These are phyloP conservation scores for Naganishia cerealis DNA, from an alignment of 1,284 basidiomycete genomes.

Conservation along the genomic window DNA sequence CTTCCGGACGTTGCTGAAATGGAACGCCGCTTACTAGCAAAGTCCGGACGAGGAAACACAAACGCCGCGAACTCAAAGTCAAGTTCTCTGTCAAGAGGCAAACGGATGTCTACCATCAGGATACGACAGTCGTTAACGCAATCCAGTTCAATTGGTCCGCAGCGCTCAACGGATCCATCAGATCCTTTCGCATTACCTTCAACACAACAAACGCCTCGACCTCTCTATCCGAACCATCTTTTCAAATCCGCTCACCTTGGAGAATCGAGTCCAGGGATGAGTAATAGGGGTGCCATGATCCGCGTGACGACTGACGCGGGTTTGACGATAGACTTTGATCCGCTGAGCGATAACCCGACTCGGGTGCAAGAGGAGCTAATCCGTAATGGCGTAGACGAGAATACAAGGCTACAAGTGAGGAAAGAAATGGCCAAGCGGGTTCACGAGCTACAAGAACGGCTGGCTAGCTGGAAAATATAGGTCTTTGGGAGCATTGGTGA, in stretches of 20 bases:
- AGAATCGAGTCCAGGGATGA: constrained; percentile 24
- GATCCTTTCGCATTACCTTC: constrained; percentile 20
- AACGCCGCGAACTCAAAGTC: neutral
- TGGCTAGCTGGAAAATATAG: constrained; percentile 33
- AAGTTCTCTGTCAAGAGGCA: constrained; percentile 12
- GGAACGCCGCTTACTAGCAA: constrained; percentile 41
- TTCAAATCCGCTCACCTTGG: constrained; percentile 15
- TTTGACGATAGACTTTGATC: constrained; percentile 34
- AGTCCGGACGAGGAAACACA: constrained; percentile 15
- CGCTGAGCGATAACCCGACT: constrained; percentile 26
- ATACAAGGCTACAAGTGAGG: constrained; percentile 28
- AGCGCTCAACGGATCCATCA: constrained; percentile 10
- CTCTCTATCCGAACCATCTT: constrained; percentile 23
- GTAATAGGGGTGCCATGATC: constrained; percentile 30
- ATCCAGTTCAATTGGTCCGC: neutral
- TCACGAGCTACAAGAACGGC: constrained; percentile 31
- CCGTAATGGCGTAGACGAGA: constrained; percentile 28
- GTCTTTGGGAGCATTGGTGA: neutral
- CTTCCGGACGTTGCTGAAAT: constrained; percentile 49
- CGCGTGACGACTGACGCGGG: constrained; percentile 29
- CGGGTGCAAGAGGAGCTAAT: constrained; percentile 30
- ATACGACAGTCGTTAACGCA: constrained; percentile 31
- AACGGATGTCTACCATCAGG: constrained; percentile 33
- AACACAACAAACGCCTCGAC: constrained; percentile 17
- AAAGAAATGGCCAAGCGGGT: constrained; percentile 33